Evolutionary conservation across 805 yeast genomes (phyloP).

Genomic region (Starmerella tilneyi): DNA sequence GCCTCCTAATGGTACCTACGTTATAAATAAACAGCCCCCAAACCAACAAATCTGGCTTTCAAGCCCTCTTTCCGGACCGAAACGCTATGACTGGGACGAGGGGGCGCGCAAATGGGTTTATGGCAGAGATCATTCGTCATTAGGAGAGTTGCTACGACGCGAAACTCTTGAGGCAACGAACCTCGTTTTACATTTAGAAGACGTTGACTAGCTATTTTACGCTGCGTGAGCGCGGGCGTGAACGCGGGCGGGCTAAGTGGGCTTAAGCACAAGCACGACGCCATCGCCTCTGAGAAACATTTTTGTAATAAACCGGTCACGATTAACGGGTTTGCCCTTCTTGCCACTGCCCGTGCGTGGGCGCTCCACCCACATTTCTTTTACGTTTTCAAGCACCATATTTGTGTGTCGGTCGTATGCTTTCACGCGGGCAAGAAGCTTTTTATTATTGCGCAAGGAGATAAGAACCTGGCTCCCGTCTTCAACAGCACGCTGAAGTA

Average conservation of each 20-base stretch:
- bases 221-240: too few species aligned
- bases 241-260: neutral
- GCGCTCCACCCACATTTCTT: slow-evolving; percentile 67
- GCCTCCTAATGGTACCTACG: slow-evolving; percentile 72
- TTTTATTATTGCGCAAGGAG: slow-evolving; percentile 86
- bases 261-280: slow-evolving; percentile 55
- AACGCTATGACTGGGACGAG: slow-evolving; percentile 59
- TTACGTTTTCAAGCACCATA: slow-evolving; percentile 83
- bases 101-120: slow-evolving; percentile 62
- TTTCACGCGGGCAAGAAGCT: slow-evolving; percentile 76
- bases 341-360: slow-evolving; percentile 58
- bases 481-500: slow-evolving; percentile 73
- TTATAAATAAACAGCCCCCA: slow-evolving; percentile 94
- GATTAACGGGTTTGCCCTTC: slow-evolving; percentile 52
- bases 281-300: slow-evolving; percentile 93
- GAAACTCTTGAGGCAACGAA: slow-evolving; percentile 36
- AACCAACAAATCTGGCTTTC: slow-evolving; percentile 94
- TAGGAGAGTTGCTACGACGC: slow-evolving; percentile 40
- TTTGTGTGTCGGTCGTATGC: slow-evolving; percentile 96
- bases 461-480: slow-evolving; percentile 69
- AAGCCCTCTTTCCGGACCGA: slow-evolving; percentile 90
- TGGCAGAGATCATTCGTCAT: slow-evolving; percentile 47
- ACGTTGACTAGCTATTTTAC: slow-evolving; percentile 14
- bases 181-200: slow-evolving; percentile 19
- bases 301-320: slow-evolving; percentile 76